Base-by-base conservation (phyloP, 805 yeast species). In the Hanseniaspora mollemarum region DNA sequence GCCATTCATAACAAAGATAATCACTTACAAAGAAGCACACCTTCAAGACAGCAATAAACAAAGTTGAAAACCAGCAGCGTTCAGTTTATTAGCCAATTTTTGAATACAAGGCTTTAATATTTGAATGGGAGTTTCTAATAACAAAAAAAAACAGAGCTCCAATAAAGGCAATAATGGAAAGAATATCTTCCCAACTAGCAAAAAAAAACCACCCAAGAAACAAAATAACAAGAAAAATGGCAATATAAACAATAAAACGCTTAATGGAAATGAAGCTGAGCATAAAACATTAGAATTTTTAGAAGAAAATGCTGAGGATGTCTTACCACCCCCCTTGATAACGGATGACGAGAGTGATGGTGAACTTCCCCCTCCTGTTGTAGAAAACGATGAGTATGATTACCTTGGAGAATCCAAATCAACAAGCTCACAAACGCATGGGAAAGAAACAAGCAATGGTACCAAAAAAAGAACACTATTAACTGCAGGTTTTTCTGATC, bases 361-460 rank as follows among this genome's bases (percentile, higher is more conserved):
- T 31, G 55, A 61, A 19, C 62, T 68, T 19, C 67, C 69, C 12
- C 71, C 69, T 16, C 67, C 71, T 12, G 66, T 68, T 16, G 61
- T 63, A 37, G 57, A 64, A 19, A 37, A 50, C 39, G 54, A 51
- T 25, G 46, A 49, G 18, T 56, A 49, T n/a, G n/a, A n/a, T n/a
- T n/a, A n/a, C n/a, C n/a, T n/a, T n/a, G 18, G 43, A 21, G 9
- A 28, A 24, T 15, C 51, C 12, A 3, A 53, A 54, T 57, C 22
- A 54, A 57, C 15, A 55, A 55, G n/a, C 53, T 53, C 19, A 44
- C n/a, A 18, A 19, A 16, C 33, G n/a, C n/a, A 10, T 43, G 33
- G 19, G n/a, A 24, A 32, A 28, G 37, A 42, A 28, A 13, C 43
- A 28, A 24, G 57, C 18, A 54, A 55, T 16, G 33, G 54, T 19